Evolutionary conservation across 768 basidiomycete genomes (phyloP).

Genomic region (Trametes elegans): DNA sequence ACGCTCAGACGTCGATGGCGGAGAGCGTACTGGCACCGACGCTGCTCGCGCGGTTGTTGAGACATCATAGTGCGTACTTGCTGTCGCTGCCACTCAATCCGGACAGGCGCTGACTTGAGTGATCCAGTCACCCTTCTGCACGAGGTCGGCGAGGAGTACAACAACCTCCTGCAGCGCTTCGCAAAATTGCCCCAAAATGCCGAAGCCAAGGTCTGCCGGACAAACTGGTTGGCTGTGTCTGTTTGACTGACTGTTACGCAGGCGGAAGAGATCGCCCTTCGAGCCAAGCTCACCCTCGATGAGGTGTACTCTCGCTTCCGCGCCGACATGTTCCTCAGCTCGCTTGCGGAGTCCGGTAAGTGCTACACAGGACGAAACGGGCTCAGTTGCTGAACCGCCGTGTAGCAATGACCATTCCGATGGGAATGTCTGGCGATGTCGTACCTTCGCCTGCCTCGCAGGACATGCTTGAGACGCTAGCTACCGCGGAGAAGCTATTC

Average conservation of each 20-base stretch:
- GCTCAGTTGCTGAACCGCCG: neutral
- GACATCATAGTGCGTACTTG: slow-evolving; percentile 61
- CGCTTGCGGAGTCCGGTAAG: slow-evolving; percentile 88
- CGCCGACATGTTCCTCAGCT: slow-evolving; percentile 86
- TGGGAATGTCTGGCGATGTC: slow-evolving; percentile 60
- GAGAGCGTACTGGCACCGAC: slow-evolving; percentile 58
- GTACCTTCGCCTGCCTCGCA: slow-evolving; percentile 45
- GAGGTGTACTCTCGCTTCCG: slow-evolving; percentile 77
- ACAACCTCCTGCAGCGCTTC: slow-evolving; percentile 55
- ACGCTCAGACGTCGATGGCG: slow-evolving; percentile 16
- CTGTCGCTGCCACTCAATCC: neutral
- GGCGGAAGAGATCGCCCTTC: slow-evolving; percentile 73
- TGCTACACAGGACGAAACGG: slow-evolving; percentile 15
- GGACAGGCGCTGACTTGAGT: neutral
- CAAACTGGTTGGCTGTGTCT: no score
- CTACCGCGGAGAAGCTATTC: slow-evolving; percentile 68
- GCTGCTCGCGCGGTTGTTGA: slow-evolving; percentile 58
- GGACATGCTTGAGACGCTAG: slow-evolving; percentile 60
- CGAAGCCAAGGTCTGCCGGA: slow-evolving; percentile 51
- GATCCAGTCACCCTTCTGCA: slow-evolving; percentile 63
- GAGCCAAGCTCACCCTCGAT: slow-evolving; percentile 77
- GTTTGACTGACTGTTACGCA: slow-evolving; percentile 28
- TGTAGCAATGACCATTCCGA: slow-evolving; percentile 78
- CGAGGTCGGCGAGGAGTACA: slow-evolving; percentile 50
- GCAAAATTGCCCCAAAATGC: slow-evolving; percentile 53